phyloP scores from a whole-genome alignment of 176 grass and related monocot species.

The Calamus simplicifolius region DNA sequence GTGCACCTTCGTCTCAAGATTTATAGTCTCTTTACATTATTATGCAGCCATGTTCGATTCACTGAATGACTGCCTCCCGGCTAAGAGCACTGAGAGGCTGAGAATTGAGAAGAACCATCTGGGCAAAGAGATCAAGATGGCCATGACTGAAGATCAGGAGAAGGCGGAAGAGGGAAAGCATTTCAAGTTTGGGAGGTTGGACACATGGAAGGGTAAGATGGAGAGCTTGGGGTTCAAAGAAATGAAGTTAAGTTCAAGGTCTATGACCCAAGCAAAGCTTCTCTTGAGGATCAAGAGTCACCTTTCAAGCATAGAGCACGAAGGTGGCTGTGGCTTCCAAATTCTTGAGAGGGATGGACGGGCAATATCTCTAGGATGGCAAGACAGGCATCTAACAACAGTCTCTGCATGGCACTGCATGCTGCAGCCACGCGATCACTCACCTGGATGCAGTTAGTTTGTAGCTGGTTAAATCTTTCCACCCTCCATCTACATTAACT shows the following conservation, averaged over 20 bases:
- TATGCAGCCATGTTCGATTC: slow-evolving; percentile 70
- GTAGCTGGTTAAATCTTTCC: no score
- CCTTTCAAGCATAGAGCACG: slow-evolving; percentile 13
- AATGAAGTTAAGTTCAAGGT: slow-evolving; percentile 46
- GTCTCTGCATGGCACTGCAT: slow-evolving; percentile 40
- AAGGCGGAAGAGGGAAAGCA: not conserved
- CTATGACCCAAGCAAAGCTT: slow-evolving; percentile 85
- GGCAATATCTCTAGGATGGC: slow-evolving; percentile 54
- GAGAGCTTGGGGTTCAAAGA: slow-evolving; percentile 41
- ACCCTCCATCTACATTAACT: slow-evolving; percentile 5
- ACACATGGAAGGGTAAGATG: slow-evolving; percentile 42
- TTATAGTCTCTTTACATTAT: slow-evolving; percentile 49
- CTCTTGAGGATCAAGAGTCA: slow-evolving; percentile 76
- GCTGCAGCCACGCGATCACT: not conserved
- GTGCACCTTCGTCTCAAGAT: slow-evolving; percentile 28
- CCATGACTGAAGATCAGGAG: slow-evolving; percentile 16
- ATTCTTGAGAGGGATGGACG: slow-evolving; percentile 29
- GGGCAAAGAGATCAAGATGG: slow-evolving; percentile 48
- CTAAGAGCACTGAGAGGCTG: slow-evolving; percentile 55
- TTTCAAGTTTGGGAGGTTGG: not conserved
- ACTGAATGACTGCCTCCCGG: slow-evolving; percentile 64
- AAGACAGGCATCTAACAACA: slow-evolving; percentile 33
- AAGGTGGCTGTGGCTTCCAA: slow-evolving; percentile 39
- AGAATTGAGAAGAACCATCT: slow-evolving; percentile 72
- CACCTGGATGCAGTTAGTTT: no score